phyloP scores from a whole-genome alignment of 192 early-diverging fungal genomes.

The Entrophospora sp. region DNA sequence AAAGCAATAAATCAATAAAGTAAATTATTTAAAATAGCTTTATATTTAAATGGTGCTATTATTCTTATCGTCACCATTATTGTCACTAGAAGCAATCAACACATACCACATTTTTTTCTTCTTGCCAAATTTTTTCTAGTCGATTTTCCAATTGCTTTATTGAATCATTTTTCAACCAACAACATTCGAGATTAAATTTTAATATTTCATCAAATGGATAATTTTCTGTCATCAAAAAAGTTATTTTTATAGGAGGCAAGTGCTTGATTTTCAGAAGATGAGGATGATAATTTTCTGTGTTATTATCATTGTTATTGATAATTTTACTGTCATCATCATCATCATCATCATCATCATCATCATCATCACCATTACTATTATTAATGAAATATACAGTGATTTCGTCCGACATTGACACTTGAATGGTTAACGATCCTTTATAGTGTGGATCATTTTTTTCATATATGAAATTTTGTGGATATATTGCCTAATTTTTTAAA shows the following conservation, averaged over 20 bases:
- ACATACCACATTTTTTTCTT: constrained; percentile 21
- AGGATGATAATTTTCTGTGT: too few relatives aligned
- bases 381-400: not conserved
- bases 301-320: not conserved
- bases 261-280: constrained; percentile 13
- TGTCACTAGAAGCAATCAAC: not conserved
- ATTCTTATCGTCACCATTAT: not conserved
- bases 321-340: not conserved
- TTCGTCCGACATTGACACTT: constrained; percentile 5
- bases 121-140: constrained; percentile 20
- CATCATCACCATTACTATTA: not conserved
- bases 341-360: not conserved
- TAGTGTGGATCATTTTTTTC: constrained; percentile 15
- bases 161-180: constrained; percentile 20
- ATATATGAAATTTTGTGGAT: constrained; percentile 23
- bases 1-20: not conserved
- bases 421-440: constrained; percentile 6
- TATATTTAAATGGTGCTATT: too few relatives aligned
- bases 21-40: not conserved
- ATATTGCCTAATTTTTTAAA: constrained; percentile 20
- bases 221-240: constrained; percentile 20
- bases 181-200: constrained; percentile 16
- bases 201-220: constrained; percentile 15
- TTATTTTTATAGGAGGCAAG: constrained; percentile 21
- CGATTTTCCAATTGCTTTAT: not conserved